A percentile compares a stretch with the other conserved stretches of the same genome.
phyloP scores from a whole-genome alignment of 106 monocot genomes.

The Platanthera guangdongensis region DNA sequence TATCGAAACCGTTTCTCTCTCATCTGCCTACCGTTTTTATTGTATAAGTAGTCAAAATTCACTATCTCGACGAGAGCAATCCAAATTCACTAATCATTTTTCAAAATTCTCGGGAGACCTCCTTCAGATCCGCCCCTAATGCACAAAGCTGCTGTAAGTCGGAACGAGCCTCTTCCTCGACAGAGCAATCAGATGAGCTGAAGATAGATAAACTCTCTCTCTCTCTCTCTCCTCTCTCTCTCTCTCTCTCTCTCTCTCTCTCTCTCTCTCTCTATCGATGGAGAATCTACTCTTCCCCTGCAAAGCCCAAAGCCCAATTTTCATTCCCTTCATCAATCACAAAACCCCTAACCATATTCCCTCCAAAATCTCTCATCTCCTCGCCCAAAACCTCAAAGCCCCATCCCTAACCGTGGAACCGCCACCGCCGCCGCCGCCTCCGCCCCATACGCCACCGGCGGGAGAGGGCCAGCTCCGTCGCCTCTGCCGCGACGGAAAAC shows the following conservation, averaged over 20 bases:
- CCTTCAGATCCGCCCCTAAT: too few relatives aligned
- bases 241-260: background rate
- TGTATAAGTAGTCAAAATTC: too few relatives aligned
- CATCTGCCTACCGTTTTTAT: too few relatives aligned
- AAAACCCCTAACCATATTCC: constrained; percentile 2
- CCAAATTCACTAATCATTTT: too few relatives aligned
- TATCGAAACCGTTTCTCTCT: too few relatives aligned
- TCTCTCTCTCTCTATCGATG: constrained; percentile 1
- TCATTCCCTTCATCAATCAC: constrained; percentile 9
- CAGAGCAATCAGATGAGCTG: too few relatives aligned
- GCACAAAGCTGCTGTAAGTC: too few relatives aligned
- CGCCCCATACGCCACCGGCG: background rate
- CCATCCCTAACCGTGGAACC: background rate
- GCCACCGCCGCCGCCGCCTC: constrained; percentile 1
- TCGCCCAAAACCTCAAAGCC: background rate
- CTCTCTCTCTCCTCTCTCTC: too few relatives aligned
- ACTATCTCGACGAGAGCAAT: too few relatives aligned
- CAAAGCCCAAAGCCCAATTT: constrained; percentile 8
- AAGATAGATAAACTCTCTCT: too few relatives aligned
- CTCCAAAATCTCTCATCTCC: constrained; percentile 1
- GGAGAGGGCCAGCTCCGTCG: constrained; percentile 12
- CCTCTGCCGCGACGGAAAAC: constrained; percentile 22
- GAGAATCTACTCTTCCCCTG: constrained; percentile 12
- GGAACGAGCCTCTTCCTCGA: too few relatives aligned
- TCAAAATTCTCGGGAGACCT: too few relatives aligned